Evolutionary conservation across 129 eudicot genomes (phyloP).

Genomic region (Calendula officinalis): DNA sequence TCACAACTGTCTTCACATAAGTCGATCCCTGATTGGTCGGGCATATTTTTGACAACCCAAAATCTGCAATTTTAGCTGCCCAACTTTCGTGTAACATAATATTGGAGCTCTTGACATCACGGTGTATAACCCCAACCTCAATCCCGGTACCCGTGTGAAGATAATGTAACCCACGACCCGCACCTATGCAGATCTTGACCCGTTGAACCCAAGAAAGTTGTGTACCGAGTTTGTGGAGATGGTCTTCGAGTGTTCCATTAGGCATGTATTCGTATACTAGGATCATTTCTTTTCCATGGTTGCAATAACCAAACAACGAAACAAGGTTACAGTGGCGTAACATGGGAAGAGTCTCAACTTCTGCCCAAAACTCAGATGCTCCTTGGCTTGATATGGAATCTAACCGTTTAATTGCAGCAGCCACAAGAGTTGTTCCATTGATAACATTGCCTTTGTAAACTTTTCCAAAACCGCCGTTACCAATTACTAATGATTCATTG

Average conservation of each 20-base stretch:
- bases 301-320: slow-evolving; percentile 10
- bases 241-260: slow-evolving; percentile 13
- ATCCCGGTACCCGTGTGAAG: slow-evolving; percentile 12
- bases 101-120: slow-evolving; percentile 13
- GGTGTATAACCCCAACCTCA: slow-evolving; percentile 5
- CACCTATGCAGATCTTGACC: slow-evolving; percentile 14
- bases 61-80: slow-evolving; percentile 3
- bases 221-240: slow-evolving; percentile 3
- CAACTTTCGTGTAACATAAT: background rate
- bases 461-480: slow-evolving; percentile 11
- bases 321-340: slow-evolving; percentile 9
- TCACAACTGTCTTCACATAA: slow-evolving; percentile 33
- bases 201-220: slow-evolving; percentile 10
- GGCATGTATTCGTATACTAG: slow-evolving; percentile 6
- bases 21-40: slow-evolving; percentile 17
- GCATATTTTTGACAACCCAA: slow-evolving; percentile 8
- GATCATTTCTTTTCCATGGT: background rate
- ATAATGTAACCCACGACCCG: slow-evolving; percentile 8
- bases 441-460: background rate
- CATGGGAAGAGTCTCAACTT: background rate
- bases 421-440: background rate
- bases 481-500: slow-evolving; percentile 18
- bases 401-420: slow-evolving; percentile 9
- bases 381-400: background rate
- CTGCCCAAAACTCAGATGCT: background rate